Percentiles rank a stretch among this genome's conserved stretches.
Conservation (phyloP, 805 yeast species). For the Sungouiella blattae region DNA sequence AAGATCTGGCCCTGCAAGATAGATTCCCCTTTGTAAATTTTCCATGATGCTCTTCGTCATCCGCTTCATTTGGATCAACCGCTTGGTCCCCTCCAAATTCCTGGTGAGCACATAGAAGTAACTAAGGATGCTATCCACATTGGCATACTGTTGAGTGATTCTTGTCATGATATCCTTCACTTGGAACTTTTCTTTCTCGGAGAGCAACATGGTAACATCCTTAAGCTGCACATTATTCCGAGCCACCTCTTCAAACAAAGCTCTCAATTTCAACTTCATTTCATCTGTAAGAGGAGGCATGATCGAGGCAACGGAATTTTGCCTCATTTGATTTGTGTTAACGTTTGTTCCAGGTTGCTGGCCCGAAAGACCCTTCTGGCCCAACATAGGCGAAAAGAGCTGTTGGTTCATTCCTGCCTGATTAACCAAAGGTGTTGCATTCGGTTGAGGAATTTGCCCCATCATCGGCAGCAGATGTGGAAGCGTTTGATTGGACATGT, state of each 20-base stretch:
- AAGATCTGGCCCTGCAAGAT: conserved; percentile 68
- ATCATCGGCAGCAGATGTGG: conserved; percentile 20
- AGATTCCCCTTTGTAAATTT: conserved; percentile 59
- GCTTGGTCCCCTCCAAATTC: conserved; percentile 69
- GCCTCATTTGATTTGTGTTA: neutral
- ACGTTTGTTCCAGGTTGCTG: conserved; percentile 1
- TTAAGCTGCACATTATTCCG: conserved; percentile 62
- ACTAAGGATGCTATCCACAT: conserved; percentile 74
- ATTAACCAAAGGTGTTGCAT: neutral
- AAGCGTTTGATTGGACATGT: neutral
- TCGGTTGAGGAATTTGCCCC: conserved; percentile 7
- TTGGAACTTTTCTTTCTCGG: conserved; percentile 60
- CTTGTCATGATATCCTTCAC: conserved; percentile 54
- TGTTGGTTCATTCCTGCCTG: conserved; percentile 2
- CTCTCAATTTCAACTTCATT: conserved; percentile 58
- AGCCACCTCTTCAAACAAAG: conserved; percentile 66
- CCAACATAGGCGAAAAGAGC: conserved; percentile 18
- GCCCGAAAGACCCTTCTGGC: conserved; percentile 11
- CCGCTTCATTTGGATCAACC: conserved; percentile 72
- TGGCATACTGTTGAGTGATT: conserved; percentile 57
- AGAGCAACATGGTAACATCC: conserved; percentile 58
- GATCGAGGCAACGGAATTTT: conserved; percentile 7
- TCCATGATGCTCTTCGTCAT: conserved; percentile 77
- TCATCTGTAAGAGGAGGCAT: conserved; percentile 50
- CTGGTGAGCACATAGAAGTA: conserved; percentile 74